Base-by-base conservation (phyloP, 1,284 basidiomycete species). In the Trichosporon coremiiforme region DNA sequence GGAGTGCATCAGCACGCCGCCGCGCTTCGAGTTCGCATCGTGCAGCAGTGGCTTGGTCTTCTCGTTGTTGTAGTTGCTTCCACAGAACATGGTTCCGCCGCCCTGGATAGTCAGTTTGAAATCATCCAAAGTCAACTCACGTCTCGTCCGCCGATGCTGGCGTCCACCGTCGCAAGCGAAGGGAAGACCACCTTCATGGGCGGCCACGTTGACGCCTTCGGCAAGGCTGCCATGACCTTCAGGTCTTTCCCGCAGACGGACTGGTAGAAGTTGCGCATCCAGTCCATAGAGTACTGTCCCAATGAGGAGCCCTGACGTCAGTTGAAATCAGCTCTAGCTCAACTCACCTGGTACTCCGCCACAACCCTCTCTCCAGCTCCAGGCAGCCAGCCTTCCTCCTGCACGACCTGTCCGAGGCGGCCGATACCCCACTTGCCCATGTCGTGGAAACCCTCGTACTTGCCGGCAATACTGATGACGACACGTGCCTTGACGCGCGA, bases 71-170 rank as follows among this genome's bases (percentile, higher is more conserved):
- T 73, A 81, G 6, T 75, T 76, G 3, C 55, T 60, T 15, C 77
- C 78, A 65, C 76, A 77, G 66, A 84, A 84, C 80, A 84, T 83
- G 8, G 82, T 84, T 0, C 81, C 80, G 0, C 82, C 83, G 0
- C 82, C 82, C 70, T 77, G 41, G 1, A 25, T 4, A 4, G 62
- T 68, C 67, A 74, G 66, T 64, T 31, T 22, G 13, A 20, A 4
- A 10, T 38, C 36, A 38, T 4, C 3, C 3, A 38, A 29, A 2
- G 20, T 31, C 6, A 29, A 70, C 78, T 72, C 65, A 79, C 78
- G 13, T 72, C 70, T n/a, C 75, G 68, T 3, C 80, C 79, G 3
- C 70, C 47, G 4, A 72, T 29, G 22, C 79, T 80, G 0, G 65
- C 67, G 45, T 82, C 77, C 0, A 84, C 81, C 0, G 82, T 84